Conservation (phyloP, 202 grass and related monocot genomes). For the Carex arenaria region DNA sequence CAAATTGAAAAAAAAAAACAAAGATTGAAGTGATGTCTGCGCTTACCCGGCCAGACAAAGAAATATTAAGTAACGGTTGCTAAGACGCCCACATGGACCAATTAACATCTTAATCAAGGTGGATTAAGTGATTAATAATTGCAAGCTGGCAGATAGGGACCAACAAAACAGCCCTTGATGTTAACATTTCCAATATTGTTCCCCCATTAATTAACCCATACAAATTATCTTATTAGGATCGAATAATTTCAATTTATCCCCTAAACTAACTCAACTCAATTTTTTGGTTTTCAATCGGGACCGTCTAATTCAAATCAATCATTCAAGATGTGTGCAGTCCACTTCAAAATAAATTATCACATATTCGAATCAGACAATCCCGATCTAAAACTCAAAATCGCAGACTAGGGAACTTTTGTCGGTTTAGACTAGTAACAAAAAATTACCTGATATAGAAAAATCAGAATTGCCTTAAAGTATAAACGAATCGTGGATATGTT, state of each 20-base stretch:
- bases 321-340: too few species aligned
- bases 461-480: too few species aligned
- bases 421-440: too few species aligned
- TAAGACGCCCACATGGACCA: neutral
- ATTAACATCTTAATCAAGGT: conserved; percentile 8
- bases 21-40: neutral
- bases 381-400: too few species aligned
- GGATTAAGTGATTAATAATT: neutral
- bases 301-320: too few species aligned
- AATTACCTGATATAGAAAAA: too few species aligned
- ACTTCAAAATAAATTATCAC: too few species aligned
- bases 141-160: conserved; percentile 13
- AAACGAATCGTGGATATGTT: too few species aligned
- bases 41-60: neutral
- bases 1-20: neutral
- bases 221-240: neutral
- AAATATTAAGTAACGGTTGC: neutral
- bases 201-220: neutral
- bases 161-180: neutral
- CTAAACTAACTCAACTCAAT: too few species aligned
- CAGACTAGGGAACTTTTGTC: too few species aligned
- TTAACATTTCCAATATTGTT: neutral
- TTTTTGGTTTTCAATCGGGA: too few species aligned
- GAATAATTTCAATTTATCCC: neutral
- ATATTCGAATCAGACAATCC: too few species aligned